Percentiles rank a stretch among this genome's conserved stretches.
phyloP scores from a whole-genome alignment of 345 rosid species.

The Limnanthes douglasii region DNA sequence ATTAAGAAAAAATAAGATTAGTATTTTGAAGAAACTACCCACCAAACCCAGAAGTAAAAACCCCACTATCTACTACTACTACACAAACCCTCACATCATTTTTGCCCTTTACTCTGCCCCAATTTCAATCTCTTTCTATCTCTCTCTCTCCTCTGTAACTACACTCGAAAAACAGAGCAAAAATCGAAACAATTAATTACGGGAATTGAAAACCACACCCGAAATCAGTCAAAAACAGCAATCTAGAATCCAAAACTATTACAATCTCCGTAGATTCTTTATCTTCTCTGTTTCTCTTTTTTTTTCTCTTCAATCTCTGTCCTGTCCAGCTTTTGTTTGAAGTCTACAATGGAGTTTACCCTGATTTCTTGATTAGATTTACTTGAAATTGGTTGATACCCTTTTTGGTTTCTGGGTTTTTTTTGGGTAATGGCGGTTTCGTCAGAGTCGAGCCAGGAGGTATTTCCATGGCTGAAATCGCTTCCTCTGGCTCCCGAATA shows the following conservation, averaged over 20 bases:
- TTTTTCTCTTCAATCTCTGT: background rate
- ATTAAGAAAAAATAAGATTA: too few relatives aligned
- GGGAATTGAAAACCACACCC: too few relatives aligned
- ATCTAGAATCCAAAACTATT: too few relatives aligned
- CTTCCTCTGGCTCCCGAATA: constrained; percentile 90
- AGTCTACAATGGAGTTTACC: constrained; percentile 24
- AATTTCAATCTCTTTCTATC: constrained; percentile 22
- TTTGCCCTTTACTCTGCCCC: constrained; percentile 17
- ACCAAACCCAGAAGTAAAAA: too few relatives aligned
- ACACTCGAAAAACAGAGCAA: constrained; percentile 8
- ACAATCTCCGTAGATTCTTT: constrained; percentile 22
- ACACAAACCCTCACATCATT: constrained; percentile 12
- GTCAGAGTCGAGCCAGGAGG: constrained; percentile 39
- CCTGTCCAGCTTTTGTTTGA: constrained; percentile 13
- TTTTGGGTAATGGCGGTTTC: constrained; percentile 29
- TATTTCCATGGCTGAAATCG: constrained; percentile 78
- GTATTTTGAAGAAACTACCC: too few relatives aligned
- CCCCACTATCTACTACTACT: too few relatives aligned
- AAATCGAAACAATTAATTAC: too few relatives aligned
- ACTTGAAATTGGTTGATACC: too few relatives aligned
- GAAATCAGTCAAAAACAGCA: constrained; percentile 6
- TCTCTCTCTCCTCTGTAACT: constrained; percentile 16
- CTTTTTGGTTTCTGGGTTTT: background rate
- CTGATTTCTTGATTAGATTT: background rate
- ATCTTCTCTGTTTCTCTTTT: background rate